phyloP scores from a whole-genome alignment of 805 yeast genomes.

The Sporopachydermia lactativora region DNA sequence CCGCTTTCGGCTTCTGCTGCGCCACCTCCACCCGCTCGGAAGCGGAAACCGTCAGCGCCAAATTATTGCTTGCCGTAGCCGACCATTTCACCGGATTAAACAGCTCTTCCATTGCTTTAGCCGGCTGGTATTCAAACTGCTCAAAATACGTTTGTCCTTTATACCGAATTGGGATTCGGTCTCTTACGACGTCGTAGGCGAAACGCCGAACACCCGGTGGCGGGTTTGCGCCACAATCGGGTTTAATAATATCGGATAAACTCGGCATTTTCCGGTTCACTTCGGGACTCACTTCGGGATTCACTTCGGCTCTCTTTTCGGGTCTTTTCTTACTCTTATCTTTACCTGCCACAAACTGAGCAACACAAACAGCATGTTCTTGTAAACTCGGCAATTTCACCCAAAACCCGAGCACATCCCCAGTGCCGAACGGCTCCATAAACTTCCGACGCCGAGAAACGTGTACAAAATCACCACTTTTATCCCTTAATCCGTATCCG shows the following conservation, averaged over 20 bases:
- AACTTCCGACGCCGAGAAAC: conserved; percentile 50
- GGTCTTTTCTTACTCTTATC: conserved; percentile 23
- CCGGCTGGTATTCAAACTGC: conserved; percentile 62
- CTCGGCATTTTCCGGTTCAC: conserved; percentile 4
- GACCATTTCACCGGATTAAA: conserved; percentile 45
- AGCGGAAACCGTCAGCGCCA: not conserved
- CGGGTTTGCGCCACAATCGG: not conserved
- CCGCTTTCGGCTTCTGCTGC: conserved; percentile 27
- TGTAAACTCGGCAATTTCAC: conserved; percentile 48
- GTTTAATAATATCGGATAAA: not conserved
- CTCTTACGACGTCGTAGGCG: conserved; percentile 46
- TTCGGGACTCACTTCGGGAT: conserved; percentile 10
- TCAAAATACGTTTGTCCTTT: conserved; percentile 71
- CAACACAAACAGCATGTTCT: conserved; percentile 29
- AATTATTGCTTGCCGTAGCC: not conserved
- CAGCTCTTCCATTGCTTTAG: conserved; percentile 59
- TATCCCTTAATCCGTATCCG: conserved; percentile 83
- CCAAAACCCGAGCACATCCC: conserved; percentile 75
- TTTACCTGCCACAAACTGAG: not conserved
- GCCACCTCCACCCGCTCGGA: not conserved
- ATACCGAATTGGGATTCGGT: conserved; percentile 77
- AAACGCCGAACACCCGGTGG: not conserved
- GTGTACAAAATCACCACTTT: conserved; percentile 61
- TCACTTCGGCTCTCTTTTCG: conserved; percentile 14
- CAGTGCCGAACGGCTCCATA: conserved; percentile 47